A percentile compares a stretch with the other conserved stretches of the same genome.
Conservation (phyloP, 768 basidiomycete species). For the Phylloporus sp. region DNA sequence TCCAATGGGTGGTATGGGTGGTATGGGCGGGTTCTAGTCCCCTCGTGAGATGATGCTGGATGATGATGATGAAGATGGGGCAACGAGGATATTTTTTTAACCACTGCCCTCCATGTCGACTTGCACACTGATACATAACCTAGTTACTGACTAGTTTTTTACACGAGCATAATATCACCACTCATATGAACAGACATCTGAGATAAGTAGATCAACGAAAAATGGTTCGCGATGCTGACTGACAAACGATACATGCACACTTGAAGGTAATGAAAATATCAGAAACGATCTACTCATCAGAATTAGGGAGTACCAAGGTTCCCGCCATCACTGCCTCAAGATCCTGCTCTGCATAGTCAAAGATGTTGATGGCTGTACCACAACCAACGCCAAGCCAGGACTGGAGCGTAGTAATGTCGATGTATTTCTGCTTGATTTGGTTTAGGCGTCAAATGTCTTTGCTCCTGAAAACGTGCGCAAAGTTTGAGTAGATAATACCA, state of each 20-base stretch:
- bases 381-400: neutral
- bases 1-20: slow-evolving; percentile 60
- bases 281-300: neutral
- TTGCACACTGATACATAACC: slow-evolving; percentile 8
- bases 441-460: too few relatives aligned
- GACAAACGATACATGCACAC: too few relatives aligned
- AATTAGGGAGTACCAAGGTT: neutral
- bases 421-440: too few relatives aligned
- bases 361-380: neutral
- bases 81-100: neutral
- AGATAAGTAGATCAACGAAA: too few relatives aligned
- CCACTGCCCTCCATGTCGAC: slow-evolving; percentile 10
- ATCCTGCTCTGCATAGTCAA: neutral
- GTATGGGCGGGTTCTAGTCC: slow-evolving; percentile 49
- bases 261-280: neutral
- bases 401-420: too few relatives aligned
- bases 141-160: slow-evolving; percentile 16
- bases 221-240: too few relatives aligned
- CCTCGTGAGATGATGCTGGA: too few relatives aligned
- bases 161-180: slow-evolving; percentile 21
- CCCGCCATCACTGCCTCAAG: neutral
- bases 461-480: too few relatives aligned
- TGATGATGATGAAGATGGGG: too few relatives aligned
- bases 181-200: slow-evolving; percentile 10
- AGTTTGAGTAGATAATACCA: too few relatives aligned